Evolutionary conservation across 768 basidiomycete genomes (phyloP).

Genomic region (Russula olivacea): DNA sequence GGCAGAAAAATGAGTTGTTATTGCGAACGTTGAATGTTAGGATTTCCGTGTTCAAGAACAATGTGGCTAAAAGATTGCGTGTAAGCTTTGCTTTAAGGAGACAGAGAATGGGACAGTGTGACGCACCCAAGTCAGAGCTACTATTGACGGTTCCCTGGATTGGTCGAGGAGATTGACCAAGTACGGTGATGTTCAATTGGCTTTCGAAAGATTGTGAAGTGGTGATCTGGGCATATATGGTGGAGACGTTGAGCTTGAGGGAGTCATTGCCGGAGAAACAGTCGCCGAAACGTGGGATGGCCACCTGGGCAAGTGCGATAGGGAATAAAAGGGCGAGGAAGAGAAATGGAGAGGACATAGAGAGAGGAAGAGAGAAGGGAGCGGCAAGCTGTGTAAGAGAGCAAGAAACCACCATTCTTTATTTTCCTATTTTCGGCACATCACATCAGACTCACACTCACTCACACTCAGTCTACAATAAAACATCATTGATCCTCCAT

Average conservation of each 20-base stretch:
- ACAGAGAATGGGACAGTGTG: conserved; percentile 2
- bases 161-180: conserved; percentile 55
- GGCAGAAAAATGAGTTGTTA: conserved; percentile 71
- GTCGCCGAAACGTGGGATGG: conserved; percentile 49
- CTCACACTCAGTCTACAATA: too few species aligned
- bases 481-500: conserved; percentile 14
- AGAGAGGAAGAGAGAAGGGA: background rate
- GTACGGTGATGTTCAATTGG: conserved; percentile 63
- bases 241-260: conserved; percentile 58
- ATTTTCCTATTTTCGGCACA: background rate
- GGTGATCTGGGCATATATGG: conserved; percentile 68
- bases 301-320: conserved; percentile 15
- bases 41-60: conserved; percentile 77
- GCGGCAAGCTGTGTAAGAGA: background rate
- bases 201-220: conserved; percentile 38
- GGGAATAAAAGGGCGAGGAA: conserved; percentile 22
- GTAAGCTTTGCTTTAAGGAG: conserved; percentile 20
- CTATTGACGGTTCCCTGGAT: conserved; percentile 56
- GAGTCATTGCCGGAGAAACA: conserved; percentile 54
- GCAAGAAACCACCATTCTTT: background rate
- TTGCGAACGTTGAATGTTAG: conserved; percentile 71
- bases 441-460: too few species aligned
- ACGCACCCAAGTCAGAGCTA: conserved; percentile 62
- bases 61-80: conserved; percentile 51
- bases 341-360: background rate